Base-by-base conservation (phyloP, 352 stramenopile species). In the Pythium biforme region DNA sequence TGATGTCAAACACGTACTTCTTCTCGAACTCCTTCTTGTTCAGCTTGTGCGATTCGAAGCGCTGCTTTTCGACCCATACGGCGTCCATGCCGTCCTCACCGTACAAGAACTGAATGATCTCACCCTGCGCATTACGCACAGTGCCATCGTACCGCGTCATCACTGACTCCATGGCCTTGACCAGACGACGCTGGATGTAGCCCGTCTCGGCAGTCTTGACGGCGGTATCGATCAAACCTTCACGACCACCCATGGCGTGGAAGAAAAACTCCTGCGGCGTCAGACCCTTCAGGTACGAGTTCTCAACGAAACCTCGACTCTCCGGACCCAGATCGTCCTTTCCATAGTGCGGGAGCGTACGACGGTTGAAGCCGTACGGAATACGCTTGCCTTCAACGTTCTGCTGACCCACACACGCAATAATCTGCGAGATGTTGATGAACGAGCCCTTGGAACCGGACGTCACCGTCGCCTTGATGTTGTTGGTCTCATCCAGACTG, bases 351-450 rank as follows among this genome's bases (percentile, higher is more conserved):
- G 75, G 96, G 81, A 96, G 97, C 86, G 89, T 99, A 73, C 77
- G 96, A 79, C 83, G 98, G 69, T 79, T 97, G 89, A 90, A 99
- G 54, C 79, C 96, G 77, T 91, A 98, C 25, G 94, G 95, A 70
- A 99, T 99, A 66, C 97, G 92, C 75, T 98, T 98, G 55, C 97
- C 93, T 90, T 98, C 95, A 45, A 99, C 96, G 74, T 99, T 99
- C 73, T 99, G 97, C 67, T 99, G 97, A 68, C 97, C 97, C 27
- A 99, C 96, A 77, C 96, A 99, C 61, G 97, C 97, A 83, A 99
- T 99, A 90, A 99, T 99, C 83, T 99, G 98, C 41, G 96, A 99
- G 69, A 99, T 99, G 76, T 99, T 99, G 72, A 99, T 99, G 72
- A 98, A 98, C 12, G 91, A 98, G 59, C 98, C 98, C 87, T 99